These are phyloP conservation scores for Leptographium galeiforme DNA, from an alignment of 2,329 filamentous ascomycete genomes.

Conservation along the genomic window DNA sequence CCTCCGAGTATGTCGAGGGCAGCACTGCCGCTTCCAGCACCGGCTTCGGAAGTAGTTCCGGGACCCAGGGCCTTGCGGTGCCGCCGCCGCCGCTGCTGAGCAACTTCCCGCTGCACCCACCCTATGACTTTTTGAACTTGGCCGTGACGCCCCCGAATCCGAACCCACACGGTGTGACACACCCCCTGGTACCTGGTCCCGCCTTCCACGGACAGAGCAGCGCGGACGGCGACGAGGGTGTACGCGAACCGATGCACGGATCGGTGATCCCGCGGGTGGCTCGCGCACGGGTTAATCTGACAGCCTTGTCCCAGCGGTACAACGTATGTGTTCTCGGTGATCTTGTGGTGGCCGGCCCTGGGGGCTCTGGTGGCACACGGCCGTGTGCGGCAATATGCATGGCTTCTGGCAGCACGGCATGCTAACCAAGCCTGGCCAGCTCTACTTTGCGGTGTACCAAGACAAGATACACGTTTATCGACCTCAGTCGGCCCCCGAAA, in stretches of 20 bases:
- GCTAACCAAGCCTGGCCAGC: conserved; percentile 19
- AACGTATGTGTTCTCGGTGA: conserved; percentile 31
- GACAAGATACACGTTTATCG: conserved; percentile 43
- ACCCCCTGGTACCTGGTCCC: background rate
- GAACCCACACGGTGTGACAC: background rate
- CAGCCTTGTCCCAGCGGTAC: conserved; percentile 41
- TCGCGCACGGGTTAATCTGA: conserved; percentile 37
- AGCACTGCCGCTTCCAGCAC: background rate
- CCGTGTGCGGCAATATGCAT: background rate
- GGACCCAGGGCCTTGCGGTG: too few species aligned
- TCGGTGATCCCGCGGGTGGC: conserved; percentile 15
- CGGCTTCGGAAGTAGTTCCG: too few species aligned
- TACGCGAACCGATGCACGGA: background rate
- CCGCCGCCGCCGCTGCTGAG: too few species aligned
- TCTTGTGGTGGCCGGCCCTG: too few species aligned
- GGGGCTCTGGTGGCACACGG: too few species aligned
- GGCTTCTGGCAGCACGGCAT: background rate
- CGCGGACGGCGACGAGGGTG: background rate
- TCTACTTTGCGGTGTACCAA: conserved; percentile 48
- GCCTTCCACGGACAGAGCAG: background rate
- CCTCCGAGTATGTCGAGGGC: background rate
- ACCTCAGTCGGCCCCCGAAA: conserved; percentile 34
- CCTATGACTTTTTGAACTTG: too few species aligned
- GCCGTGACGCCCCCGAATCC: too few species aligned
- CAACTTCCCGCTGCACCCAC: too few species aligned